A percentile compares a stretch with the other conserved stretches of the same genome.
phyloP scores from a whole-genome alignment of 192 early-diverging fungal genomes.

The Linnemannia schmuckeri region DNA sequence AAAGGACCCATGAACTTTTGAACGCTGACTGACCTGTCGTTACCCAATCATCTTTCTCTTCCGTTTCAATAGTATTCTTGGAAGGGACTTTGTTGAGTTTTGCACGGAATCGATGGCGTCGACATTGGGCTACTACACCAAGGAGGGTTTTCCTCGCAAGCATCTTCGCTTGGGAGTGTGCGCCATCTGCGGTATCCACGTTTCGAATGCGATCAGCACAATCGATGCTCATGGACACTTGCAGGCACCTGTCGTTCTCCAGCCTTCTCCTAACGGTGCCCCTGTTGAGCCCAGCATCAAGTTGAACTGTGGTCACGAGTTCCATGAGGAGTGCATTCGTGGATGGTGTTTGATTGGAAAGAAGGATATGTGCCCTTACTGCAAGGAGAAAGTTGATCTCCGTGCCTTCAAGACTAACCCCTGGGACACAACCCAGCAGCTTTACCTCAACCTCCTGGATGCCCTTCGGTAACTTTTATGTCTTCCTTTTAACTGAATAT shows the following conservation, averaged over 20 bases:
- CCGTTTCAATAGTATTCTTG: constrained; percentile 59
- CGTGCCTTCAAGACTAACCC: constrained; percentile 73
- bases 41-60: background rate
- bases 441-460: constrained; percentile 71
- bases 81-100: constrained; percentile 73
- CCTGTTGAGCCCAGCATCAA: constrained; percentile 54
- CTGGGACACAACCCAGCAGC: constrained; percentile 76
- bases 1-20: background rate
- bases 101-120: constrained; percentile 74
- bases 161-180: constrained; percentile 66
- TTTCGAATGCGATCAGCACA: constrained; percentile 52
- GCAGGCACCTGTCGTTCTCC: constrained; percentile 43
- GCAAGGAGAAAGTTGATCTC: constrained; percentile 75
- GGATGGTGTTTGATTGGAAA: constrained; percentile 76
- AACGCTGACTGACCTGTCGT: background rate
- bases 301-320: constrained; percentile 66
- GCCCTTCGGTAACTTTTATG: constrained; percentile 62
- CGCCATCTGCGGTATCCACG: constrained; percentile 69
- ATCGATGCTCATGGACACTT: constrained; percentile 53
- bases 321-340: constrained; percentile 75
- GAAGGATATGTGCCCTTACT: constrained; percentile 75
- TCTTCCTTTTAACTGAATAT: background rate
- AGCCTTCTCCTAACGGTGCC: constrained; percentile 39
- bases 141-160: constrained; percentile 71
- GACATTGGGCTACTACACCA: constrained; percentile 72